Percentiles rank a stretch among this genome's conserved stretches.
These are phyloP conservation scores for Yamadazyma endophytica DNA, from an alignment of 805 yeast genomes.

Conservation along the genomic window DNA sequence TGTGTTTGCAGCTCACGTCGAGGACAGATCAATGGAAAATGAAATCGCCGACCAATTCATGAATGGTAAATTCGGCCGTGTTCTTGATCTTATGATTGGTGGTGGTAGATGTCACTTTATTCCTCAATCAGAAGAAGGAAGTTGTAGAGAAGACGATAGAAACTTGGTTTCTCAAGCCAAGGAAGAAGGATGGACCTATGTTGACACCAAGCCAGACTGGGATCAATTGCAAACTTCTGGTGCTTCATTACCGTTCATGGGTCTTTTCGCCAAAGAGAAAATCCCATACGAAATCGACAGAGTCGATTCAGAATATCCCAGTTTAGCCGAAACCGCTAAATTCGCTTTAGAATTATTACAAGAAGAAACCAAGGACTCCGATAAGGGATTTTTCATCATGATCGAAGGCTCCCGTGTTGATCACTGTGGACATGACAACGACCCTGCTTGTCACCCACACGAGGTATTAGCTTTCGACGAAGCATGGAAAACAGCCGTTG, in stretches of 20 bases:
- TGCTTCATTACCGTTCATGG: constrained; percentile 72
- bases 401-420: constrained; percentile 93
- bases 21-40: constrained; percentile 72
- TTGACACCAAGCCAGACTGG: constrained; percentile 54
- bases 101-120: constrained; percentile 88
- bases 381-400: constrained; percentile 79
- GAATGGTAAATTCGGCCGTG: constrained; percentile 72
- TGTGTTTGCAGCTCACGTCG: constrained; percentile 77
- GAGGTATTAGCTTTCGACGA: constrained; percentile 86
- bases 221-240: constrained; percentile 56
- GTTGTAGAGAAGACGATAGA: constrained; percentile 67
- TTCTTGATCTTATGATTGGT: constrained; percentile 74
- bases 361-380: constrained; percentile 65
- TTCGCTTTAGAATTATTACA: constrained; percentile 69
- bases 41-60: constrained; percentile 83
- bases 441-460: constrained; percentile 90
- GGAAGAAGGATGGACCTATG: constrained; percentile 59
- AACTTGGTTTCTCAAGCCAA: constrained; percentile 64
- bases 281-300: constrained; percentile 86
- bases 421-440: constrained; percentile 93
- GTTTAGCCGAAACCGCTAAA: constrained; percentile 71
- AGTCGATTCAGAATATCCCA: constrained; percentile 56
- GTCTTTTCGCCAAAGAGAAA: constrained; percentile 69
- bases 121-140: constrained; percentile 49
- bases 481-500: constrained; percentile 69